phyloP scores from a whole-genome alignment of 1,284 basidiomycete species.

The Cryptococcus sp. region DNA sequence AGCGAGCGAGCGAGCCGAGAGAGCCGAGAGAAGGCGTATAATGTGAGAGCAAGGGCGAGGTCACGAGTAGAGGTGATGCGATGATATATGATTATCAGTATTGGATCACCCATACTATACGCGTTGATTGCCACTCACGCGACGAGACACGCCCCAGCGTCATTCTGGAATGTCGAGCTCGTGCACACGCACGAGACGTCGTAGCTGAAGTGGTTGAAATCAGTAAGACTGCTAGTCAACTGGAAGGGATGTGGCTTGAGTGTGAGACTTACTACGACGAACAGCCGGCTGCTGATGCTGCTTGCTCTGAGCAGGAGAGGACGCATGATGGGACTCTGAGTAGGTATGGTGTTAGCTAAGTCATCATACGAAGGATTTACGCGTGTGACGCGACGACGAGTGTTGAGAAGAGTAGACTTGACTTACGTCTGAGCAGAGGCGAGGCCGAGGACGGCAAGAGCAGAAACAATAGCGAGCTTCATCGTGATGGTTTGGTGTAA shows the following conservation, averaged over 20 bases:
- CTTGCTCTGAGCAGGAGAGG: constrained; percentile 27
- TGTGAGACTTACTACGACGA: constrained; percentile 25
- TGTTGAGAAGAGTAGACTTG: background rate
- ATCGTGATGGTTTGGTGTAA: too few relatives aligned
- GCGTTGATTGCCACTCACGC: constrained; percentile 20
- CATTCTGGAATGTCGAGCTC: constrained; percentile 36
- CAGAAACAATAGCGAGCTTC: constrained; percentile 20
- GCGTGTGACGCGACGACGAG: background rate
- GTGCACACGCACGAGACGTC: constrained; percentile 45
- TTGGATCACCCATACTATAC: too few relatives aligned
- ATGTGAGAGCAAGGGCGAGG: too few relatives aligned
- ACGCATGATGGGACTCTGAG: constrained; percentile 29
- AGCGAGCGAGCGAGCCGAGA: background rate
- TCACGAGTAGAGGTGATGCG: too few relatives aligned
- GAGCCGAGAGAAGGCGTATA: too few relatives aligned
- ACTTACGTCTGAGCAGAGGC: constrained; percentile 22
- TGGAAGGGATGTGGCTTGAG: background rate
- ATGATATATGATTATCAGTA: too few relatives aligned
- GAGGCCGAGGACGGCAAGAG: constrained; percentile 17
- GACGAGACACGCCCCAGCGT: constrained; percentile 34
- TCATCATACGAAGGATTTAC: too few relatives aligned
- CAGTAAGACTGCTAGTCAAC: background rate
- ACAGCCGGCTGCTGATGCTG: constrained; percentile 28
- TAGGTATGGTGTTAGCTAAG: background rate
- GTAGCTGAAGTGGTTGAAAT: constrained; percentile 17